Evolutionary conservation across 1,139 yeast genomes (phyloP), one percentile per base, ranked within the genome.

Genomic region (Trichomonascaceae sp.): DNA sequence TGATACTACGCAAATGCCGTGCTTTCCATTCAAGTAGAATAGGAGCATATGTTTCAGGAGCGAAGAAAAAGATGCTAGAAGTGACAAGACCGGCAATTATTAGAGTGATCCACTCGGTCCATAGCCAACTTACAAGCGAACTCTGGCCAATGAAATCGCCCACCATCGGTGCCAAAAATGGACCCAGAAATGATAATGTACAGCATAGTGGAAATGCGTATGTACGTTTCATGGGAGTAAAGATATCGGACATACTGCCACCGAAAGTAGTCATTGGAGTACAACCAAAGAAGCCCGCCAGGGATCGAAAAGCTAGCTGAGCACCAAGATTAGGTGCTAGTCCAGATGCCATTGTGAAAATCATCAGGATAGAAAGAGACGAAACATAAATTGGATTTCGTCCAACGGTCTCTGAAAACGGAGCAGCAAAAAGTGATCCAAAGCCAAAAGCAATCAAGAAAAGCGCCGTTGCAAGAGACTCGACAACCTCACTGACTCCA

Each of bases 241-340:
- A 48, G 22, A 48, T 48, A 67, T 88, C 96, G 2, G 91, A 84
- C 74, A 86, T 81, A 0, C 85, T 77, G 22, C 93, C 95, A n/a
- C 95, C 93, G 7, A 85, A 87, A 46, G 85, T 86, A 24, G 86
- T 90, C 65, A 87, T 70, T 0, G 93, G 86, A 3, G 93, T 87
- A 12, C 91, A 86, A 57, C 95, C 95, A 54, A 84, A 69, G 58
- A 83, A 76, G 48, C 95, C 95, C 36, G 83, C 81, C 66, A 87
- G 84, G 67, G 85, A 87, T 55, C 96, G 77, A 68, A 87, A 81
- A 45, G 87, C 71, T 73, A 87, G 69, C 54, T 87, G 72, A 0
- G 93, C 82, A 66, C 87, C 93, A 38, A 85, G 61, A 63, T 87
- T 83, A 63, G 84, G 76, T 27, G 86, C 86, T 7, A 87, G 77